Evolutionary conservation across 345 rosid genomes (phyloP), one percentile per base, ranked within the genome.

Genomic region (Populus nigra): DNA sequence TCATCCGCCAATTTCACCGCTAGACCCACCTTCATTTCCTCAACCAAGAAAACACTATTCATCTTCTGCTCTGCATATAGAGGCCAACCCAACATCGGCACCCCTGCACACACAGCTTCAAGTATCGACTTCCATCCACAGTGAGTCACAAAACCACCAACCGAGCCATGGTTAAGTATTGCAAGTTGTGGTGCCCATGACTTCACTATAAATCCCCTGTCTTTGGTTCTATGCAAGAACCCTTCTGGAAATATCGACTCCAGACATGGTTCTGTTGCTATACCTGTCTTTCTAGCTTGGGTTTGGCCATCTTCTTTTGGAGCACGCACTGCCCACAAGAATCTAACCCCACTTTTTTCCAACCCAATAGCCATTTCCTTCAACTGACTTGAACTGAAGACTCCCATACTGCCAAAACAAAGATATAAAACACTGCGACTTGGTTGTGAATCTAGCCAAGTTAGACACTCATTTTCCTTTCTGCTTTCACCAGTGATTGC

Each of bases 61-160:
- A 83, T 25, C 75, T 22, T 81, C 47, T 87, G 87, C 80, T 87
- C 88, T 3, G 87, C 86, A 29, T 84, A 84, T 1, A 86, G 83
- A 3, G 90, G 89, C 89, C 90, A 88, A 0, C 83, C 86, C 77
- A 88, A 1, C 90, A 86, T 84, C 8, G 90, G 87, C 41, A 86
- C 84, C 31, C 90, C 88, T 0, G 80, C 81, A 0, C 78, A 25
- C 38, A 88, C 77, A 1, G 86, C 85, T 75, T 88, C 90, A 4
- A 88, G 76, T 1, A 83, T 63, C 23, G 87, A 84, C 62, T 84
- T 84, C 85, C 87, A 82, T 29, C 85, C 85, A 57, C 87, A 84
- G 70, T 84, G 84, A 41, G 78, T 84, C 72, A 84, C 84, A 15
- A 84, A 81, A 39, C 83, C 87, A 18, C 84, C 85, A 1, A 79